These are phyloP conservation scores for Keithomyces neogunnii DNA, from an alignment of 2,329 filamentous ascomycete genomes.

Conservation along the genomic window DNA sequence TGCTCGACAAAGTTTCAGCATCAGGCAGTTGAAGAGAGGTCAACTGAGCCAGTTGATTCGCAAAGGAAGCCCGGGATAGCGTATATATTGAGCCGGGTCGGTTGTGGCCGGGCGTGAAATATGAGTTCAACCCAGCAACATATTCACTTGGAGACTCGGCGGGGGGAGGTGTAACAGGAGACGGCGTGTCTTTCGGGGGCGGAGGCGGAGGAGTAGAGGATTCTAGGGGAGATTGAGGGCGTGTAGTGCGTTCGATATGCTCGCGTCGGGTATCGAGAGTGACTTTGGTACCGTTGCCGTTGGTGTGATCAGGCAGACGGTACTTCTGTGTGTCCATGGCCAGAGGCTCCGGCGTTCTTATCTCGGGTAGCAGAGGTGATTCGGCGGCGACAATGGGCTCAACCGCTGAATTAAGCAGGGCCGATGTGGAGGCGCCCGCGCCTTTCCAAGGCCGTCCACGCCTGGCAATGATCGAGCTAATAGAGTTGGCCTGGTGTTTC, in stretches of 20 bases:
- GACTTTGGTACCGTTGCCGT: conserved; percentile 58
- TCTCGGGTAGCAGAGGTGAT: conserved; percentile 40
- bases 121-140: conserved; percentile 44
- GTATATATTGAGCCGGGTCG: conserved; percentile 87
- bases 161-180: conserved; percentile 15
- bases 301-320: conserved; percentile 60
- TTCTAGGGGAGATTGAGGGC: conserved; percentile 28
- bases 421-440: conserved; percentile 34
- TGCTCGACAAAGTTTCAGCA: conserved; percentile 71
- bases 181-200: conserved; percentile 34
- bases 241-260: conserved; percentile 43
- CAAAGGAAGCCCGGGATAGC: conserved; percentile 83
- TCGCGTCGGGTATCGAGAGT: conserved; percentile 49
- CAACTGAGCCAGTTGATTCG: conserved; percentile 84
- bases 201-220: conserved; percentile 27
- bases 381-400: conserved; percentile 18
- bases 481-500: conserved; percentile 34
- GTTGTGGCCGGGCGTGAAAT: conserved; percentile 59
- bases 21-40: conserved; percentile 86
- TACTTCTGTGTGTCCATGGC: conserved; percentile 70
- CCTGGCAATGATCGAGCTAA: conserved; percentile 45
- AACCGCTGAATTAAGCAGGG: conserved; percentile 17
- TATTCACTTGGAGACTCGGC: conserved; percentile 31
- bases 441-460: conserved; percentile 67
- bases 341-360: conserved; percentile 38